phyloP scores from a whole-genome alignment of 345 rosid species.

The Citrus hindsii region DNA sequence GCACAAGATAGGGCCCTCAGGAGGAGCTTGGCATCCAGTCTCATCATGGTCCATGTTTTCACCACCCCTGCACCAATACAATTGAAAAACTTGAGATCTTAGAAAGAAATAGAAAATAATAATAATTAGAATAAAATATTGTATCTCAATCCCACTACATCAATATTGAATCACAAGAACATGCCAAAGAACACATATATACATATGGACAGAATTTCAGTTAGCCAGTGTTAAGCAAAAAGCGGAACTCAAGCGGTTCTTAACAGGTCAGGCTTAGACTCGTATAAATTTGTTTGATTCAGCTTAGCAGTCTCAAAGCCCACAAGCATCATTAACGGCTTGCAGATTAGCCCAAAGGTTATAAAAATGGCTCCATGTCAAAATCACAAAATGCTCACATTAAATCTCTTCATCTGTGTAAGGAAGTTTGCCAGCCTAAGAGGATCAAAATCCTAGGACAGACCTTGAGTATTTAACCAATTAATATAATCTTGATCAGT shows the following conservation, averaged over 20 bases:
- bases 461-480: background rate
- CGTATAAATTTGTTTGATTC: background rate
- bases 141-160: background rate
- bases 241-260: background rate
- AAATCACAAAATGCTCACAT: background rate
- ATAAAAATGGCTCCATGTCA: background rate
- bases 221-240: background rate
- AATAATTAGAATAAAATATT: background rate
- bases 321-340: background rate
- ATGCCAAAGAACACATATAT: background rate
- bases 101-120: background rate
- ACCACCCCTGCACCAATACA: slow-evolving; percentile 31
- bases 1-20: slow-evolving; percentile 75
- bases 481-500: too few relatives aligned
- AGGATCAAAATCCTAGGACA: background rate
- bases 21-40: slow-evolving; percentile 94
- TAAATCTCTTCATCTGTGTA: background rate
- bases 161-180: background rate
- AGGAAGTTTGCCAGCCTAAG: background rate
- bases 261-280: background rate
- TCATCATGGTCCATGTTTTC: slow-evolving; percentile 81
- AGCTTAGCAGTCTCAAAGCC: background rate
- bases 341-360: background rate
- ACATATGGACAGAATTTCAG: background rate
- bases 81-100: background rate